phyloP scores from a whole-genome alignment of 1,284 basidiomycete genomes.

The Ceratobasidium sp. region DNA sequence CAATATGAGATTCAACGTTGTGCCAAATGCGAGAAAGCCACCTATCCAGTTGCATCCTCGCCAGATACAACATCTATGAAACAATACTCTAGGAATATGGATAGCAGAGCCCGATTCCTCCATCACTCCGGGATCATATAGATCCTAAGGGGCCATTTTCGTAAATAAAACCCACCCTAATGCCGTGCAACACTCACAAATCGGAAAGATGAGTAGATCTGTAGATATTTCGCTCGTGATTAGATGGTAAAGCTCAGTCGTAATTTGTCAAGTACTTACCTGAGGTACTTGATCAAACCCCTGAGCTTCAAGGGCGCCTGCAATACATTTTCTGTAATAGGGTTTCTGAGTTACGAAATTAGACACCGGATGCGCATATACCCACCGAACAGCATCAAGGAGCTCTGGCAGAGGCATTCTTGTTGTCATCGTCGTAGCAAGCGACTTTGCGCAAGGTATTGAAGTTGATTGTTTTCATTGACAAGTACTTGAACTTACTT shows the following conservation, averaged over 20 bases:
- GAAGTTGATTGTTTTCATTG: no score
- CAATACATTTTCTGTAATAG: no score
- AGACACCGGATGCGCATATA: neutral
- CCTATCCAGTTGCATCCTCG: no score
- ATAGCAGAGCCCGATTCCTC: neutral
- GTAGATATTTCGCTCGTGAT: neutral
- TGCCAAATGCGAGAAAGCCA: no score
- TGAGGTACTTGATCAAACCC: conserved; percentile 1
- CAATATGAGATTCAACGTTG: no score
- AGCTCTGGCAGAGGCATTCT: conserved; percentile 2
- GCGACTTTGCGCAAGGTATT: neutral
- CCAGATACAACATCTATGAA: no score
- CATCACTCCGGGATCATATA: neutral
- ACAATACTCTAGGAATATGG: no score
- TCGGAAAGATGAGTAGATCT: conserved; percentile 4
- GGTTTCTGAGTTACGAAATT: no score
- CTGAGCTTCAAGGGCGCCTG: no score
- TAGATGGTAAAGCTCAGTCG: no score
- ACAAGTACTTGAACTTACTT: neutral
- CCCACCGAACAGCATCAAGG: neutral
- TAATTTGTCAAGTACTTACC: no score
- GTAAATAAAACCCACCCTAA: neutral
- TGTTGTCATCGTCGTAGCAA: neutral
- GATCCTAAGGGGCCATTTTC: neutral
- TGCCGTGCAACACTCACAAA: no score